Evolutionary conservation across 805 yeast genomes (phyloP), one percentile per base, ranked within the genome.

Genomic region (Nakazawaea anatomiae): DNA sequence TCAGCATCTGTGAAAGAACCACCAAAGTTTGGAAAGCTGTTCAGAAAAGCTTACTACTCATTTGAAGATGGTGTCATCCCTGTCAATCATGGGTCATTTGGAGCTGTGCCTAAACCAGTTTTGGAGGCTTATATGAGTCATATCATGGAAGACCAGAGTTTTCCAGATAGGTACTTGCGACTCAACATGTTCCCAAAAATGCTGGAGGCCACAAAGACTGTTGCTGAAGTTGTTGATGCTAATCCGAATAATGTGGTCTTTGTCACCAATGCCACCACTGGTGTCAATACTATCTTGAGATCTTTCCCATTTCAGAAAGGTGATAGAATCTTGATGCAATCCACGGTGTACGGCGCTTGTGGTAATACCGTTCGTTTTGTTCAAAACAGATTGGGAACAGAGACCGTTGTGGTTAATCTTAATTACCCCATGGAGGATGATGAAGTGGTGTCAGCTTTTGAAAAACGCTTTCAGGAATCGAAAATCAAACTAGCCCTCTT

Each of bases 11-110:
- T 32, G 35, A 32, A 11, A 14, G 42, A 40, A 11, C 28, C 31
- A 40, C 14, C 36, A 11, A 61, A 70, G 36, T 80, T 82, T 58
- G 87, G 88, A 5, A 73, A 70, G 51, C 58, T 64, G 9, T 74
- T 82, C 59, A 72, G 75, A 51, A 60, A 69, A n/a, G 64, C 73
- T 51, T 69, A 78, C 59, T 85, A 80, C 60, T 58, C 69, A 1
- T 57, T 62, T 12, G 67, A 80, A 10, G 57, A 68, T 1, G 70
- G 62, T 2, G 69, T 71, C 7, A 61, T 62, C 4, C 77, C 79
- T 12, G 74, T 83, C 43, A 85, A 85, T 63, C 83, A 83, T 60
- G 89, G 89, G 6, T 76, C 87, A 1, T 85, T 64, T 58, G 90
- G 89, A 1, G 66, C 75, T 1, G 69, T 76, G 3, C 86, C 89